Percentiles rank a stretch among this genome's conserved stretches.
Evolutionary conservation across 1,139 yeast genomes (phyloP).

Genomic region (Magnusiomyces paraingens): DNA sequence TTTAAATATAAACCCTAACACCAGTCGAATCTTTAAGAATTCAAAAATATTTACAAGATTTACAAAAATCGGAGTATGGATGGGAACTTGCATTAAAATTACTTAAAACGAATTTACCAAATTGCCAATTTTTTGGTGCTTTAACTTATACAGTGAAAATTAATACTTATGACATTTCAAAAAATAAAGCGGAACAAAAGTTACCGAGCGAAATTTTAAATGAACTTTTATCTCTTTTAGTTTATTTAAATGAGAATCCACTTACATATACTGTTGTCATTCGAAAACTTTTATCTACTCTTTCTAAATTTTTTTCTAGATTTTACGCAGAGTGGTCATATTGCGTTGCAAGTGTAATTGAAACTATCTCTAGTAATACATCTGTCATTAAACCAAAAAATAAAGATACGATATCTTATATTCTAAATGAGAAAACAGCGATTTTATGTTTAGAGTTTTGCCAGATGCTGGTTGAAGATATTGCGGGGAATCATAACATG

Average conservation of each 20-base stretch:
- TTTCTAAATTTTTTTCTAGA: conserved; percentile 28
- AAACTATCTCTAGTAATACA: conserved; percentile 10
- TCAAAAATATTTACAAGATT: conserved; percentile 43
- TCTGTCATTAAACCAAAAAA: not conserved
- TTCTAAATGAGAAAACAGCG: conserved; percentile 7
- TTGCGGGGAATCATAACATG: conserved; percentile 9
- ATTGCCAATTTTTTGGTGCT: conserved; percentile 57
- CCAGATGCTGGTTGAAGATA: conserved; percentile 26
- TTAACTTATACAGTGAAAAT: conserved; percentile 49
- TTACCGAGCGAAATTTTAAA: conserved; percentile 18
- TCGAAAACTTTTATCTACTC: conserved; percentile 32
- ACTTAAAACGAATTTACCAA: conserved; percentile 35
- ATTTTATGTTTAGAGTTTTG: conserved; percentile 22
- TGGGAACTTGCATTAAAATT: conserved; percentile 43
- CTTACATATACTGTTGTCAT: conserved; percentile 26
- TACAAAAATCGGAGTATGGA: conserved; percentile 47
- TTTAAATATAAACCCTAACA: not conserved
- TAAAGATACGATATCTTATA: not conserved
- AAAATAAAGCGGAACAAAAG: conserved; percentile 5
- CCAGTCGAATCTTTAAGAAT: conserved; percentile 20
- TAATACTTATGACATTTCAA: conserved; percentile 24
- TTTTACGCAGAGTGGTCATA: conserved; percentile 32
- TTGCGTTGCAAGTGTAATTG: conserved; percentile 21
- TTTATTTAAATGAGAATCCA: conserved; percentile 17
- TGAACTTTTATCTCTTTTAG: conserved; percentile 27